Base-by-base conservation (phyloP, 177 flowering plant species). In the Vitis hybrid region DNA sequence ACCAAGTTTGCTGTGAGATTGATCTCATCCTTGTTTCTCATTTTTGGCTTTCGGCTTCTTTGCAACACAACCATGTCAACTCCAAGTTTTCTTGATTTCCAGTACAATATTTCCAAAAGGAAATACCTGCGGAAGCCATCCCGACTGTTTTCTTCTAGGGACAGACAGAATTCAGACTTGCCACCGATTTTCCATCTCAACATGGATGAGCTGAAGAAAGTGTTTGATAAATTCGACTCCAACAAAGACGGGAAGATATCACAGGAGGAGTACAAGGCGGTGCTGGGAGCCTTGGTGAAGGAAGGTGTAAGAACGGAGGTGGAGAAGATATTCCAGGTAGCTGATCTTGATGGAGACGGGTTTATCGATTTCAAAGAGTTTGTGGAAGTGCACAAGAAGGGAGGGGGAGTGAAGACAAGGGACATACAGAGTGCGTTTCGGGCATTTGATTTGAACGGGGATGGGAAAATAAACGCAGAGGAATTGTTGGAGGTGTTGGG, bases 281-380 rank as follows among this genome's bases (percentile, higher is more conserved):
- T 80, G 1, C 50, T 87, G 67, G 80, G 68, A 70, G 86, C 88
- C 7, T 55, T 90, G 11, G 79, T 85, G 44, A 84, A 78, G 58
- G 76, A 68, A 1, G 75, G 58, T 65, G 54, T 62, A 14, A 65
- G 76, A 0, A 67, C 22, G 0, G 96, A 90, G 22, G 92, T 87
- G 56, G 64, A 62, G 3, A 79, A 82, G 78, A 88, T 86, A 54
- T 88, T 92, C 62, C 66, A 80, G 67, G 89, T 82, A 24, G 93
- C 83, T 0, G 97, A 94, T 75, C 53, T 73, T 57, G 83, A 92
- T 60, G 84, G 90, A 15, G 97, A 94, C 67, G 95, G 94, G 11
- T 92, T 78, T 73, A 88, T 92, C 15, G 85, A 87, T 71, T 91
- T 92, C 80, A 73, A 81, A 2, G 98, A 91, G 86, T 92, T 92